These are phyloP conservation scores for Pythium sp. DNA, from an alignment of 352 stramenopile species.

Conservation along the genomic window DNA sequence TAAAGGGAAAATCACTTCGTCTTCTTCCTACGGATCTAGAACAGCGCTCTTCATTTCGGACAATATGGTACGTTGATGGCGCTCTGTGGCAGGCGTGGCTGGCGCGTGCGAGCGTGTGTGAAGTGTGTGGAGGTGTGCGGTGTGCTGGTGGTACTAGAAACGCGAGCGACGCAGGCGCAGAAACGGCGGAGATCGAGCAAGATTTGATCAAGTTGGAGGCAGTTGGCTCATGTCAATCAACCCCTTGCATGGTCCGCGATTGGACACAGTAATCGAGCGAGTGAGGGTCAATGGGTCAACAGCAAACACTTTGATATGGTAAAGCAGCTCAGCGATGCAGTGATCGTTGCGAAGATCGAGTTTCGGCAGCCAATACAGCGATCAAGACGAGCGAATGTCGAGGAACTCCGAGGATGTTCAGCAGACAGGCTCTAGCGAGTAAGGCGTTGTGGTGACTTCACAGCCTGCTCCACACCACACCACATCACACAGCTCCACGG, in stretches of 20 bases:
- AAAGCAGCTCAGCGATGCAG: background rate
- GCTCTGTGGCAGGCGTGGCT: slow-evolving; percentile 3
- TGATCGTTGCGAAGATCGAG: background rate
- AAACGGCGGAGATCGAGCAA: background rate
- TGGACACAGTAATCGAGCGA: background rate
- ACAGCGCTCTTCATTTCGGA: slow-evolving; percentile 46
- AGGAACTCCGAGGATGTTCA: background rate
- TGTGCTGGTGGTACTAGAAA: background rate
- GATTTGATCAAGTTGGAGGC: background rate
- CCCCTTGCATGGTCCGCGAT: background rate
- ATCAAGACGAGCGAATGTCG: background rate
- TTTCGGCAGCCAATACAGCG: background rate
- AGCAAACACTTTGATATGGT: background rate
- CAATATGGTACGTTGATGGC: slow-evolving; percentile 57
- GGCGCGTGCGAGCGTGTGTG: background rate
- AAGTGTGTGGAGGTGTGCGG: background rate
- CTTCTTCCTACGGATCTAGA: slow-evolving; percentile 88
- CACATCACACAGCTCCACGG: background rate
- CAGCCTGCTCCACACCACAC: background rate
- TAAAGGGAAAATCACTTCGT: slow-evolving; percentile 63
- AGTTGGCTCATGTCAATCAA: background rate
- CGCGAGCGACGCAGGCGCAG: background rate
- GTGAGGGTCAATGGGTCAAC: background rate
- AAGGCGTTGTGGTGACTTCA: background rate
- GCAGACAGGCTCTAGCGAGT: background rate